A percentile compares a stretch with the other conserved stretches of the same genome.
These are phyloP conservation scores for Thalassiosira exigua DNA, from an alignment of 352 stramenopile species.

Conservation along the genomic window DNA sequence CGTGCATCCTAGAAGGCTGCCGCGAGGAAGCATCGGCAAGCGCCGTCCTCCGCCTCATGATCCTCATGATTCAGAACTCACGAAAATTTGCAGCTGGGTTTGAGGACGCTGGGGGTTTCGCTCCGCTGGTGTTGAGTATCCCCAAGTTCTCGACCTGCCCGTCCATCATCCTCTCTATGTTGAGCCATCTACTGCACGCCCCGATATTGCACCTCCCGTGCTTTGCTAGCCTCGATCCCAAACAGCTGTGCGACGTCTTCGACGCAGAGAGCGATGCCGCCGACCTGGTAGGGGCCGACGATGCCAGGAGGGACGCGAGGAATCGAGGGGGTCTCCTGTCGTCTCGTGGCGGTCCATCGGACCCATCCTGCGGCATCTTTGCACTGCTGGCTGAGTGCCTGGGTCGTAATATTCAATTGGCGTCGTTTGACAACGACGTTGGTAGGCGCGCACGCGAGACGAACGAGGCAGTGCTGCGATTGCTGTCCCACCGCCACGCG, in stretches of 20 bases:
- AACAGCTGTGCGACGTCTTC: slow-evolving; percentile 84
- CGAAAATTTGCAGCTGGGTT: slow-evolving; percentile 79
- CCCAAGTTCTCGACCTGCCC: slow-evolving; percentile 85
- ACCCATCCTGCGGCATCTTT: slow-evolving; percentile 83
- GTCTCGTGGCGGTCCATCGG: slow-evolving; percentile 42
- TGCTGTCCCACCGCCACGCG: slow-evolving; percentile 79
- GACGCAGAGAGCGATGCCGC: slow-evolving; percentile 75
- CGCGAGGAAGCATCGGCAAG: slow-evolving; percentile 81
- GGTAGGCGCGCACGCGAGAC: slow-evolving; percentile 74
- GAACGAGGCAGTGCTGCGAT: slow-evolving; percentile 81
- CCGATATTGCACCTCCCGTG: slow-evolving; percentile 81
- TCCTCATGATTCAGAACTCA: slow-evolving; percentile 85
- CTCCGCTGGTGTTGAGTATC: slow-evolving; percentile 81
- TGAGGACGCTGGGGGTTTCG: slow-evolving; percentile 79
- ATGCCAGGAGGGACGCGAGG: slow-evolving; percentile 25
- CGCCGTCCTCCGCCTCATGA: slow-evolving; percentile 81
- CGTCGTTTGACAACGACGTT: slow-evolving; percentile 74
- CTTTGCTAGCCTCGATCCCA: slow-evolving; percentile 76
- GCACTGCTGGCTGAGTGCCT: slow-evolving; percentile 82
- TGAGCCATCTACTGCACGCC: slow-evolving; percentile 83
- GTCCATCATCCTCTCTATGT: slow-evolving; percentile 81
- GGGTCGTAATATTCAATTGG: slow-evolving; percentile 84
- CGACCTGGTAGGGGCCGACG: slow-evolving; percentile 64
- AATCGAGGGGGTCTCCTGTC: neutral
- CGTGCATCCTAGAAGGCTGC: slow-evolving; percentile 84